Percentiles rank a stretch among this genome's conserved stretches.
Conservation (phyloP, 495 filamentous ascomycete species). For the Podospora anserina region DNA sequence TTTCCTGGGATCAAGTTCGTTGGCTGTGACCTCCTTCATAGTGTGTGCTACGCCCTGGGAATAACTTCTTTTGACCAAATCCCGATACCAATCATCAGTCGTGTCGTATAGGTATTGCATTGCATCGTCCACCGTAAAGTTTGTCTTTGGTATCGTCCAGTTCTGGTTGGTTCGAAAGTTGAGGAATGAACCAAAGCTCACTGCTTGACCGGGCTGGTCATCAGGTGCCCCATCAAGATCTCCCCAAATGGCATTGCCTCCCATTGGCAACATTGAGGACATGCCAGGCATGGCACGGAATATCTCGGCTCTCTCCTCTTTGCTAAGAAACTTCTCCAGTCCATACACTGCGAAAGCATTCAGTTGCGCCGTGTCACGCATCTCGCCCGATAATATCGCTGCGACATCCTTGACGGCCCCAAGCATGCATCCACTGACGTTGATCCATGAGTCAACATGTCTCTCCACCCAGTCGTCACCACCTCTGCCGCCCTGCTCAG, state of each 20-base stretch:
- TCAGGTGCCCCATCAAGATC: slow-evolving; percentile 88
- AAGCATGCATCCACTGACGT: slow-evolving; percentile 96
- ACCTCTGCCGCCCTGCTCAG: slow-evolving; percentile 70
- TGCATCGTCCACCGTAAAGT: slow-evolving; percentile 76
- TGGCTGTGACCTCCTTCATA: slow-evolving; percentile 74
- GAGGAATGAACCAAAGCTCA: slow-evolving; percentile 76
- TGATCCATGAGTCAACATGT: slow-evolving; percentile 92
- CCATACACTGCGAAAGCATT: slow-evolving; percentile 98
- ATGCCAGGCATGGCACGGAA: slow-evolving; percentile 97
- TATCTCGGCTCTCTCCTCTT: slow-evolving; percentile 85
- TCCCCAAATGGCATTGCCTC: slow-evolving; percentile 91
- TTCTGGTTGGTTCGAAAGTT: slow-evolving; percentile 70
- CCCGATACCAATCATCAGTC: slow-evolving; percentile 79
- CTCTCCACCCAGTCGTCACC: slow-evolving; percentile 87
- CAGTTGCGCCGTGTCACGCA: slow-evolving; percentile 95
- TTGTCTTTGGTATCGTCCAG: slow-evolving; percentile 56
- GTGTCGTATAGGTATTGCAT: slow-evolving; percentile 72
- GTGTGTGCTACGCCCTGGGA: slow-evolving; percentile 88
- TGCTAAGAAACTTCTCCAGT: slow-evolving; percentile 89
- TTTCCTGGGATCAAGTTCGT: slow-evolving; percentile 75
- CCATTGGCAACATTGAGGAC: slow-evolving; percentile 94
- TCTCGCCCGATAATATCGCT: slow-evolving; percentile 90
- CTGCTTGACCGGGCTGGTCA: slow-evolving; percentile 66
- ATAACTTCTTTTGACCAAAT: slow-evolving; percentile 69
- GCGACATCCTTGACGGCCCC: slow-evolving; percentile 90